Evolutionary conservation across 768 basidiomycete genomes (phyloP), one percentile per base, ranked within the genome.

Genomic region (Russula ochroleuca): DNA sequence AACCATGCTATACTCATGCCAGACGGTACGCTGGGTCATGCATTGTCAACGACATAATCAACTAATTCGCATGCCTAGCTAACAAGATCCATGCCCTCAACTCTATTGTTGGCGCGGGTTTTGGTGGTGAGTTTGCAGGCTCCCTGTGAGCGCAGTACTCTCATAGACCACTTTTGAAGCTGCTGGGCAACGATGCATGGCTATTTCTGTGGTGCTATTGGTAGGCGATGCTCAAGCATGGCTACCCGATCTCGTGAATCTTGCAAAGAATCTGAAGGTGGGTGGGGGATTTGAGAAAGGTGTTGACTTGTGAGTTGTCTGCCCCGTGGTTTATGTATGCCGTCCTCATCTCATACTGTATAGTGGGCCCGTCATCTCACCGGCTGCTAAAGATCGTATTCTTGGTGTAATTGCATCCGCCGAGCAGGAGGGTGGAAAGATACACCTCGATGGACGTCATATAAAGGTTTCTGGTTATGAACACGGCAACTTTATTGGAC

Each of bases 161-260:
- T 67, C 71, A 8, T 25, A n/a, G 43, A 64, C 19, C 21, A 73
- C 72, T 59, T 14, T 45, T 53, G 48, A 71, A 83, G 96, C 96
- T 67, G 96, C 96, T 35, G 96, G 96, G 14, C 96, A 98, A 74
- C 84, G 97, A 62, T 98, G 95, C 77, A 98, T 97, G 95, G 95
- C 94, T 14, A 77, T 96, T 48, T 96, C 94, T 14, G 93, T 95
- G 37, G 90, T 80, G n/a, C 74, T 97, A 33, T 81, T 96, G 56
- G 92, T 99, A 37, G 96, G 96, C 38, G 80, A 85, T 48, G 79
- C 85, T 45, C 81, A 83, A 53, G 78, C 83, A 11, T 98, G 94
- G 94, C 78, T 98, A 17, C 87, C 91, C 1, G 94, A 92, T 62
- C 79, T 99, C 33, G 78, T 93, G 52, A 86, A 94, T 71, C 84